phyloP scores from a whole-genome alignment of 805 yeast species.

The Hanseniaspora valbyensis region DNA sequence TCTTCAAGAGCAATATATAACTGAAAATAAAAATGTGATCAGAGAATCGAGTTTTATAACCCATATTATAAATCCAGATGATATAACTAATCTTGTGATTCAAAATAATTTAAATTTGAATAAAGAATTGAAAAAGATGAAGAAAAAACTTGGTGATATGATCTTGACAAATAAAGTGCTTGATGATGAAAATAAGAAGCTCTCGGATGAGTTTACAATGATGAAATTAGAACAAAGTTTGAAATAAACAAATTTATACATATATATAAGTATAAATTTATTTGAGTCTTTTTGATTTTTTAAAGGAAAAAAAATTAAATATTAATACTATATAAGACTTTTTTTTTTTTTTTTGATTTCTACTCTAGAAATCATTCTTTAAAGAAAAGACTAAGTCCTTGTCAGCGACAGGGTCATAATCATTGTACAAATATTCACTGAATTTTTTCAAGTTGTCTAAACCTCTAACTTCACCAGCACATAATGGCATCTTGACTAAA shows the following conservation, averaged over 20 bases:
- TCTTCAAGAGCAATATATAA: not conserved
- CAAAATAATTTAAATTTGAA: not conserved
- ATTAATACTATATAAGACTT: not conserved
- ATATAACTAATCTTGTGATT: not conserved
- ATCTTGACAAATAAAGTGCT: conserved; percentile 1
- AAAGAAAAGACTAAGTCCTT: conserved; percentile 16
- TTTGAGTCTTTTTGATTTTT: no score
- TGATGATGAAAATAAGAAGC: conserved; percentile 10
- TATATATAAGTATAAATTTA: no score
- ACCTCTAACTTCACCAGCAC: conserved; percentile 93
- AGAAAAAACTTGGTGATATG: conserved; percentile 19
- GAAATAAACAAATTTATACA: no score
- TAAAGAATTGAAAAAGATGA: conserved; percentile 15
- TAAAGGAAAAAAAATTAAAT: no score
- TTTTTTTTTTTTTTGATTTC: conserved; percentile 23
- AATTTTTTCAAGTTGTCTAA: conserved; percentile 72
- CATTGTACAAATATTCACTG: conserved; percentile 66
- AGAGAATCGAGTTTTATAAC: not conserved
- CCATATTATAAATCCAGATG: conserved; percentile 6
- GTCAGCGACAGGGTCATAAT: conserved; percentile 61
- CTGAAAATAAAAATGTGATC: not conserved
- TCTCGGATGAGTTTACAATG: conserved; percentile 9
- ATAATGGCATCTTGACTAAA: conserved; percentile 85
- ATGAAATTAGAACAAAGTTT: conserved; percentile 12
- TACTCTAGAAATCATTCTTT: conserved; percentile 29